phyloP scores from a whole-genome alignment of 2,329 filamentous ascomycete genomes.

The Phaeomoniella chlamydospora region DNA sequence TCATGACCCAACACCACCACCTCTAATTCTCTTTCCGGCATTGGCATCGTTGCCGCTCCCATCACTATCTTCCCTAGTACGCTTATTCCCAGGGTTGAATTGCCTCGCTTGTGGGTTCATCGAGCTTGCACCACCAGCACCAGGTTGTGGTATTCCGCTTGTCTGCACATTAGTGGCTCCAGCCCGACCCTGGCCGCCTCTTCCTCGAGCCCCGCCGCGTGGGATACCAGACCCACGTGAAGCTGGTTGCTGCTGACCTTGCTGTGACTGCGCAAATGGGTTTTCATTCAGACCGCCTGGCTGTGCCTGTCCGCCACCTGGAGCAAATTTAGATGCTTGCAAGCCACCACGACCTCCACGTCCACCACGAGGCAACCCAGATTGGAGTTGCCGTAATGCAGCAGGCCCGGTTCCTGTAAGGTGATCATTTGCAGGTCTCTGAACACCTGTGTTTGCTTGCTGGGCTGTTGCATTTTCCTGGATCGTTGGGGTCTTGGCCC shows the following conservation, averaged over 20 bases:
- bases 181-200: slow-evolving; percentile 23
- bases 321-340: slow-evolving; percentile 10
- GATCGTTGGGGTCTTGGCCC: slow-evolving; percentile 1
- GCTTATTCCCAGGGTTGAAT: slow-evolving; percentile 44
- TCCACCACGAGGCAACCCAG: slow-evolving; percentile 26
- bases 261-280: slow-evolving; percentile 16
- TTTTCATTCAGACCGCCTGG: slow-evolving; percentile 15
- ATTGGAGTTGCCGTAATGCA: slow-evolving; percentile 26
- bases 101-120: slow-evolving; percentile 36
- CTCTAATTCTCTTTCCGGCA: slow-evolving; percentile 32
- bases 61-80: slow-evolving; percentile 35
- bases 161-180: slow-evolving; percentile 22
- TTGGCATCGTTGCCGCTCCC: slow-evolving; percentile 21
- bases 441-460: slow-evolving; percentile 5
- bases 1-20: slow-evolving; percentile 16
- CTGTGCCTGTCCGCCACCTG: slow-evolving; percentile 12
- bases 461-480: slow-evolving; percentile 4
- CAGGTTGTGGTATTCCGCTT: slow-evolving; percentile 13
- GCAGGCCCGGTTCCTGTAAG: slow-evolving; percentile 21
- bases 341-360: slow-evolving; percentile 23
- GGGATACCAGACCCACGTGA: slow-evolving; percentile 22
- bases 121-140: slow-evolving; percentile 14
- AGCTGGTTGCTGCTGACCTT: slow-evolving; percentile 10
- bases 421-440: slow-evolving; percentile 10
- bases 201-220: slow-evolving; percentile 27